Evolutionary conservation across 108 stramenopile species (phyloP).

Genomic region (Skeletonema grethae): DNA sequence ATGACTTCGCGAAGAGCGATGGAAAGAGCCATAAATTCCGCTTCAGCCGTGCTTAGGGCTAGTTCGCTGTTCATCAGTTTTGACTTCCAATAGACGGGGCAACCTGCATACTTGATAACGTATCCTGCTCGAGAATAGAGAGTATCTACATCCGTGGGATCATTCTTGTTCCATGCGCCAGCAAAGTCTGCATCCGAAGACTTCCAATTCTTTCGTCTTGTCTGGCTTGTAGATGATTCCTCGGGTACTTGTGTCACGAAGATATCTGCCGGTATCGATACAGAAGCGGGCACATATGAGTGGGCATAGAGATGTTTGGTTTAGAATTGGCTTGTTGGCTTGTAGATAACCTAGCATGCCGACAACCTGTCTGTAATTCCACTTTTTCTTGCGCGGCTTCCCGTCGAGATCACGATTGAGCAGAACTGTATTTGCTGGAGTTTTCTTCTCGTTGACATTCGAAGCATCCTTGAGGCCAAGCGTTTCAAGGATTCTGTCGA

Average conservation of each 20-base stretch:
- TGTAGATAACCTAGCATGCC: constrained; percentile 45
- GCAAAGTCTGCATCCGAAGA: constrained; percentile 50
- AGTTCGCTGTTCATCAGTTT: constrained; percentile 13
- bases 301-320: constrained; percentile 40
- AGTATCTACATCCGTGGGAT: neutral
- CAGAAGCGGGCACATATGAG: constrained; percentile 50
- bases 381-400: constrained; percentile 13
- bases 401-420: constrained; percentile 18
- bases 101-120: constrained; percentile 26
- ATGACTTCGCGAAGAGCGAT: constrained; percentile 9
- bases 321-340: constrained; percentile 10
- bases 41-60: constrained; percentile 13
- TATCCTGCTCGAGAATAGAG: constrained; percentile 18
- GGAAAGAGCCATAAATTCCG: constrained; percentile 12
- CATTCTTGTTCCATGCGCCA: constrained; percentile 36
- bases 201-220: constrained; percentile 15
- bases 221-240: constrained; percentile 24
- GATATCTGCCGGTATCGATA: constrained; percentile 46
- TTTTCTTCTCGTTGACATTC: too few species aligned
- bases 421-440: neutral
- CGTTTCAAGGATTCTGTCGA: constrained; percentile 30
- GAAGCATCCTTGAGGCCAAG: neutral
- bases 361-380: constrained; percentile 24
- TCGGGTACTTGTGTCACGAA: constrained; percentile 29
- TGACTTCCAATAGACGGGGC: constrained; percentile 13